Evolutionary conservation across 192 early-diverging fungal species (phyloP), one percentile per base, ranked within the genome.

Genomic region (Backusella macrospora): DNA sequence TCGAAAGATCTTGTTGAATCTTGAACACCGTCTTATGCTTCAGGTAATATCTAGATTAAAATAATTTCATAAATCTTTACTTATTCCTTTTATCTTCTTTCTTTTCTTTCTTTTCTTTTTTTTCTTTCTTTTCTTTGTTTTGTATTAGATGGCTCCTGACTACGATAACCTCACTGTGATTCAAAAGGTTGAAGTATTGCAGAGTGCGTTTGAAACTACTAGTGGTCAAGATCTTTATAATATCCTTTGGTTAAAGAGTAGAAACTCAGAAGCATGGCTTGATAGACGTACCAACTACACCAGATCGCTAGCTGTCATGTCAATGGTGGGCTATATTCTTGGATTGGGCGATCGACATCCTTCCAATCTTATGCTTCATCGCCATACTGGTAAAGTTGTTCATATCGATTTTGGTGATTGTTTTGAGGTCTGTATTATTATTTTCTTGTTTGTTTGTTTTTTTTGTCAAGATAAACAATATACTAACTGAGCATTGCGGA

Each of bases 381-480:
- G 90, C 13, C 86, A 86, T 26, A 93, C 93, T 15, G 96, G 96
- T 67, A 97, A 98, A 78, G 90, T 97, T 9, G 91, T 99, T 18
- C 97, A 99, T 71, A 97, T 99, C 78, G 97, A 99, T 83, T 95
- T 98, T 84, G 96, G 97, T 23, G 95, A 97, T 75, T 98, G 96
- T 82, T 98, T 98, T 70, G 96, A 98, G 89, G 92, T 90, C 82
- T 68, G 63, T 62, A 73, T 6, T 70, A 48, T 16, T 59, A 59
- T 23, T 18, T 2, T 46, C 39, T 26, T 0, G 18, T 15, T 52
- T 73, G 0, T 73, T 45, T 34, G 64, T 52, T 62, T 49, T 23
- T 70, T 69, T 4, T 34, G 34, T 37, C 47, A 34, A 34, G 29
- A 34, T 34, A 34, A 34, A 34, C 29, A 34, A 34, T 34, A 1